Base-by-base conservation (phyloP, 805 yeast species). In the Komagataella pseudopastoris region DNA sequence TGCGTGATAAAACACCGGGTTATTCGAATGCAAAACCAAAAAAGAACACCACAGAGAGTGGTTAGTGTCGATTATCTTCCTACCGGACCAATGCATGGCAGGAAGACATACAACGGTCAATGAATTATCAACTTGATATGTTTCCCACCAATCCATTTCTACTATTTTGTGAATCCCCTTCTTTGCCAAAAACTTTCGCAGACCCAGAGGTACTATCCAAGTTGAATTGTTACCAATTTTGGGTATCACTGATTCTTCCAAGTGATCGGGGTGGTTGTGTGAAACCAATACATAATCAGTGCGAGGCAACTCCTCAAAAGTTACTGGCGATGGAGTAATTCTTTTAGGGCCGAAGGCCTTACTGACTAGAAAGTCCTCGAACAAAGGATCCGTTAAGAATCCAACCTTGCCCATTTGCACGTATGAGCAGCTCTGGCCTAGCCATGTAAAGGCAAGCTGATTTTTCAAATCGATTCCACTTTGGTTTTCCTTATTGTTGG, bases 71-170 rank as follows among this genome's bases (percentile, higher is more conserved):
- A 81, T 61, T n/a, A 90, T 65, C 39, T 77, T 76, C 44, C 96
- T 68, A 0, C 98, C 98, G 1, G 95, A 85, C 98, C 98, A 91
- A 66, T 91, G 98, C 95, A 85, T 84, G 0, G 97, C 88, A 0
- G 98, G 98, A 0, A 93, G 77, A 64, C 96, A 87, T 1, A 87
- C 90, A 16, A 91, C 71, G 57, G 87, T 89, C 70, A 84, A 89
- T 2, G 45, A n/a, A n/a, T 22, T 18, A 20, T 18, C 39, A 22
- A 81, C 54, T 2, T 78, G 68, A 16, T 74, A 72, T 24, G 74
- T 67, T 51, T 89, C 89, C 98, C 98, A 91, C 98, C 98, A 91
- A 57, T 84, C 82, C 80, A 91, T 71, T 62, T 91, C 97, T 1
- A 81, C 71, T 6, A 80, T 76, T 50, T 81, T 79, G 24, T 71